Evolutionary conservation across 805 yeast genomes (phyloP).

Genomic region (Kazachstania taianensis): DNA sequence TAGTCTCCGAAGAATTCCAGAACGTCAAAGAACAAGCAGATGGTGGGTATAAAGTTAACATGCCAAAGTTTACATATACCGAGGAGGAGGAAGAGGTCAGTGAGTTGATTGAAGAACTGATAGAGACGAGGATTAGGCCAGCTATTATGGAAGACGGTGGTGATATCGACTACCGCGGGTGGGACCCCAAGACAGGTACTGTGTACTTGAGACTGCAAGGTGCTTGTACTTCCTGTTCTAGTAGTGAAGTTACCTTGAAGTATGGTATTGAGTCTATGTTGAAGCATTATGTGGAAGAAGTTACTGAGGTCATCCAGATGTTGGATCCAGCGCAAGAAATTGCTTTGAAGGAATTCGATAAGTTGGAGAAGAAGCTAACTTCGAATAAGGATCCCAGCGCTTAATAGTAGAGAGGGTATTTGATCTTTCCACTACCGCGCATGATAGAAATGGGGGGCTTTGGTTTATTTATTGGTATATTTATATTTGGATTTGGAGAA

Average conservation of each 20-base stretch:
- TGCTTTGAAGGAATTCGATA: conserved; percentile 75
- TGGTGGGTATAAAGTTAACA: conserved; percentile 27
- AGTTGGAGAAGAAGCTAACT: conserved; percentile 55
- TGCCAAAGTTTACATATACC: conserved; percentile 25
- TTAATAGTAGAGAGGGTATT: neutral
- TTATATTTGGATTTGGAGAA: too few species aligned
- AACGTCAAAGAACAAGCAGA: conserved; percentile 29
- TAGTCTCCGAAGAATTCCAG: conserved; percentile 20
- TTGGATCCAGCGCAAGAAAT: conserved; percentile 67
- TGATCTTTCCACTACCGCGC: neutral
- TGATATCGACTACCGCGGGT: conserved; percentile 80
- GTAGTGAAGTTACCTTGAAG: conserved; percentile 84
- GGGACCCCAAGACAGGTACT: conserved; percentile 75
- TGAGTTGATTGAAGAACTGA: conserved; percentile 81
- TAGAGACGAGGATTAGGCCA: conserved; percentile 91
- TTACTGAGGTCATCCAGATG: conserved; percentile 78
- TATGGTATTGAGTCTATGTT: conserved; percentile 97
- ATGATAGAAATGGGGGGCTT: neutral
- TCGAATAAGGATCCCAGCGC: conserved; percentile 5
- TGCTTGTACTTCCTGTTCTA: conserved; percentile 89
- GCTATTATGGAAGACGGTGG: conserved; percentile 99
- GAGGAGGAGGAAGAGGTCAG: conserved; percentile 76
- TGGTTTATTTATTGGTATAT: conserved; percentile 3
- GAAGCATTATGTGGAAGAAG: conserved; percentile 94
- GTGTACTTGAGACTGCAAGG: conserved; percentile 87